Conservation (phyloP, 2,329 filamentous ascomycete species). For the Botrytis squamosa region DNA sequence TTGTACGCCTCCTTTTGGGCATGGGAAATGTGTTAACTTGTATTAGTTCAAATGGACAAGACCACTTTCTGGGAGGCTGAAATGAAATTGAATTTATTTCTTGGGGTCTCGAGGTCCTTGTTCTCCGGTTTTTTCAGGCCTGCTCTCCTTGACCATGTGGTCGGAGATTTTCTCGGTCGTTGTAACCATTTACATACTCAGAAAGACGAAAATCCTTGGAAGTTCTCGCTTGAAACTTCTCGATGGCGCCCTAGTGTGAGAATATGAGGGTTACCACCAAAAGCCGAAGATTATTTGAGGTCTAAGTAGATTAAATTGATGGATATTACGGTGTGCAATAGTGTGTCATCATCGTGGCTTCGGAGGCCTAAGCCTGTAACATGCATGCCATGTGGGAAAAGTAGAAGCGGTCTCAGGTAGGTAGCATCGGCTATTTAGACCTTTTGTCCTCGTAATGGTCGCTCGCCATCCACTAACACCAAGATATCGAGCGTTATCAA, state of each 20-base stretch:
- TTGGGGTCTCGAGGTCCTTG: neutral
- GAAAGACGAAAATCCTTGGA: conserved; percentile 1
- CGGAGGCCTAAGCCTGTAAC: conserved; percentile 11
- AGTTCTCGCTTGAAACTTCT: conserved; percentile 6
- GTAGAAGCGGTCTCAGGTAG: neutral
- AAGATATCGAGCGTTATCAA: conserved; percentile 1
- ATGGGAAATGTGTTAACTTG: neutral
- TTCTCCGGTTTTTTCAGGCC: neutral
- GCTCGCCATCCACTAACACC: neutral
- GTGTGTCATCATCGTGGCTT: conserved; percentile 18
- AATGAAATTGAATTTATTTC: neutral
- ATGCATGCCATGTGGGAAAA: conserved; percentile 13
- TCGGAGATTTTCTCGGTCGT: conserved; percentile 18
- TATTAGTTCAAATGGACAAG: neutral
- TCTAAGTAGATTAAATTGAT: conserved; percentile 10
- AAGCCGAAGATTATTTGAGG: conserved; percentile 5
- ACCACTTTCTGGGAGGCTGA: conserved; percentile 15
- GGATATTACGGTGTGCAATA: neutral
- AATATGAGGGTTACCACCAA: neutral
- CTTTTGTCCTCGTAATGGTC: conserved; percentile 1
- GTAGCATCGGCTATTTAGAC: conserved; percentile 9
- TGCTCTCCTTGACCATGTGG: conserved; percentile 9
- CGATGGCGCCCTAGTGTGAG: neutral
- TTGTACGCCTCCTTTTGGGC: neutral
- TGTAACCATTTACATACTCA: conserved; percentile 7